Conservation (phyloP, 2,329 filamentous ascomycete species). For the Pseudopithomyces maydicus region DNA sequence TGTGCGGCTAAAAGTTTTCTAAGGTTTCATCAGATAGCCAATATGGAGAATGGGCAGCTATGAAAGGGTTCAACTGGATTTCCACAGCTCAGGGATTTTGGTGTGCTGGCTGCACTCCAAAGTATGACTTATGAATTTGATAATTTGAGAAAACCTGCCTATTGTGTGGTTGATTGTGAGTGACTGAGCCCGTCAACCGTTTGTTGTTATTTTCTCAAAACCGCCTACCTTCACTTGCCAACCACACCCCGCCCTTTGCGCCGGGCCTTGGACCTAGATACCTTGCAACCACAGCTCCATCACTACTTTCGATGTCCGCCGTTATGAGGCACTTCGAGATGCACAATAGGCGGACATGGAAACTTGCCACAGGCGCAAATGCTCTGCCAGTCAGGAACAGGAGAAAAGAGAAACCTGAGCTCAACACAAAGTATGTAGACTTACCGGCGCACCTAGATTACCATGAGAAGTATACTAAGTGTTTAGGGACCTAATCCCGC, state of each 20-base stretch:
- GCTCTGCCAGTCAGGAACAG: background rate
- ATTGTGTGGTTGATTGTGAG: too few species aligned
- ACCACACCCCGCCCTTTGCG: background rate
- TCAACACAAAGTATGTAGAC: background rate
- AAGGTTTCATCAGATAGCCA: too few species aligned
- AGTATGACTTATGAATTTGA: too few species aligned
- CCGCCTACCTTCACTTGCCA: too few species aligned
- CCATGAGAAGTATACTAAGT: background rate
- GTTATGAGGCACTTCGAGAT: background rate
- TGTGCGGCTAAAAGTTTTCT: too few species aligned
- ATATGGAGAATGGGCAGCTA: too few species aligned
- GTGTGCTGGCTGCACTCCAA: too few species aligned
- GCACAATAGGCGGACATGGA: background rate
- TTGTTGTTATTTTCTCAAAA: too few species aligned
- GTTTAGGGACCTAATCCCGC: background rate
- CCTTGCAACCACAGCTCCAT: background rate
- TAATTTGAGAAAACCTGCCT: too few species aligned
- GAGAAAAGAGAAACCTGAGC: background rate
- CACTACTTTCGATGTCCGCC: background rate
- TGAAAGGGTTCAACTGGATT: too few species aligned
- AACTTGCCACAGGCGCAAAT: background rate
- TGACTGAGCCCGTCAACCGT: too few species aligned
- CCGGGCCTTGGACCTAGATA: background rate
- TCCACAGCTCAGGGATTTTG: too few species aligned
- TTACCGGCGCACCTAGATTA: background rate